Evolutionary conservation across 768 basidiomycete genomes (phyloP).

Genomic region (Exidia glandulosa): DNA sequence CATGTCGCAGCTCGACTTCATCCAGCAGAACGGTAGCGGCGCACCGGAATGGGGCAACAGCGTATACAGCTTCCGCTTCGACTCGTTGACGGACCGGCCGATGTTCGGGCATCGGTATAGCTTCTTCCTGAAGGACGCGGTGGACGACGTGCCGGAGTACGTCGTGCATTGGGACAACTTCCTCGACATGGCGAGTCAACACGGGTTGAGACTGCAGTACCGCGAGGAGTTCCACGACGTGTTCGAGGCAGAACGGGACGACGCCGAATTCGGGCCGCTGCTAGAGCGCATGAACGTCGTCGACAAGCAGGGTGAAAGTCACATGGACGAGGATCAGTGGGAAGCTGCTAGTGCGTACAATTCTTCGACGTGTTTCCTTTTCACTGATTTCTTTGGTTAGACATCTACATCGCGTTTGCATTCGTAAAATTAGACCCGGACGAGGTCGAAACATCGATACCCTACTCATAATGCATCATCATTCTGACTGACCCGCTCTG

Average conservation of each 20-base stretch:
- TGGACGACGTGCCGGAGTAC: slow-evolving; percentile 95
- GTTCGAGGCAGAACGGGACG: slow-evolving; percentile 68
- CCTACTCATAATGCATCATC: no score
- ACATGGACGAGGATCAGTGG: slow-evolving; percentile 95
- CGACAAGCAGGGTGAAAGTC: slow-evolving; percentile 71
- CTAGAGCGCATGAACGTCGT: slow-evolving; percentile 89
- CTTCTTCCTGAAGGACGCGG: slow-evolving; percentile 90
- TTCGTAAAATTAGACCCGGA: no score
- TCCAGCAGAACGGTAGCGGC: slow-evolving; percentile 45
- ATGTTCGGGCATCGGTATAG: slow-evolving; percentile 86
- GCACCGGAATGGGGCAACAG: slow-evolving; percentile 73
- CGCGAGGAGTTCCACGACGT: slow-evolving; percentile 86
- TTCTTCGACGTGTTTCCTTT: neutral
- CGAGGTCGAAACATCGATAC: no score
- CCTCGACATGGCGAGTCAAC: no score
- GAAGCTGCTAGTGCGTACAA: slow-evolving; percentile 87
- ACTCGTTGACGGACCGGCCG: slow-evolving; percentile 47
- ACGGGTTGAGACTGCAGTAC: slow-evolving; percentile 62
- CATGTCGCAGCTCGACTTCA: slow-evolving; percentile 61
- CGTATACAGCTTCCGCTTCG: slow-evolving; percentile 84
- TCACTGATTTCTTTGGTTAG: slow-evolving; percentile 29
- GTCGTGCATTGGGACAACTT: slow-evolving; percentile 95
- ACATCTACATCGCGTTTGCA: slow-evolving; percentile 89
- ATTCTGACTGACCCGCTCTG: no score
- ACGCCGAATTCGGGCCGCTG: slow-evolving; percentile 71